Percentiles rank a stretch among this genome's conserved stretches.
Evolutionary conservation across 2,329 filamentous ascomycete genomes (phyloP).

Genomic region (Didymella glomerata): DNA sequence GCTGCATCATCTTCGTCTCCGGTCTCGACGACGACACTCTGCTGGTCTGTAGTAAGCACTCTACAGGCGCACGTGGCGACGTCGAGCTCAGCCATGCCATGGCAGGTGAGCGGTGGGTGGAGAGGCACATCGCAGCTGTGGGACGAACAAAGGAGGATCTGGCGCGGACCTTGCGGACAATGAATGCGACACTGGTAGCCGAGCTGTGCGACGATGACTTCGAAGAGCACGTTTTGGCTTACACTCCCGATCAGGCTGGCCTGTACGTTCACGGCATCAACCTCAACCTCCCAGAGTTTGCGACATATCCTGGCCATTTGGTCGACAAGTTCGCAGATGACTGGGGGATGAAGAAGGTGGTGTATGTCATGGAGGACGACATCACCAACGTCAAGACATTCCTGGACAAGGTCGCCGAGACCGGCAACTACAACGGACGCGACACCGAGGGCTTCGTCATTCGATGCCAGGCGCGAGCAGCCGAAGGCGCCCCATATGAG

Average conservation of each 20-base stretch:
- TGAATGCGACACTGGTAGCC: slow-evolving; percentile 93
- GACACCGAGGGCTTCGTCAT: slow-evolving; percentile 98
- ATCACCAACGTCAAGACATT: slow-evolving; percentile 78
- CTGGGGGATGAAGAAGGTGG: slow-evolving; percentile 94
- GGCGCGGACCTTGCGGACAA: slow-evolving; percentile 74
- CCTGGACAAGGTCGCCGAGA: slow-evolving; percentile 84
- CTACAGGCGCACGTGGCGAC: slow-evolving; percentile 81
- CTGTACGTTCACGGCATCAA: slow-evolving; percentile 97
- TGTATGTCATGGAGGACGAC: slow-evolving; percentile 78
- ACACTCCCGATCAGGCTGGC: slow-evolving; percentile 81
- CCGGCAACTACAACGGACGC: slow-evolving; percentile 86
- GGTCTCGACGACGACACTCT: slow-evolving; percentile 89
- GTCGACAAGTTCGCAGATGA: slow-evolving; percentile 89
- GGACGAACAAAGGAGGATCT: slow-evolving; percentile 83
- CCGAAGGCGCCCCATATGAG: slow-evolving; percentile 65
- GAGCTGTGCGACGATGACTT: slow-evolving; percentile 96
- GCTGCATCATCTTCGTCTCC: slow-evolving; percentile 98
- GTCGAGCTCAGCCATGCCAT: slow-evolving; percentile 79
- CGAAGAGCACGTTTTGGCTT: slow-evolving; percentile 95
- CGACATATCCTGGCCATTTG: slow-evolving; percentile 81
- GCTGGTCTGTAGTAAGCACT: slow-evolving; percentile 98
- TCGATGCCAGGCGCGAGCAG: slow-evolving; percentile 75
- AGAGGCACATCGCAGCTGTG: slow-evolving; percentile 77
- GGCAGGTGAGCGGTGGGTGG: slow-evolving; percentile 82
- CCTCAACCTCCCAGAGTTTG: slow-evolving; percentile 90